Conservation (phyloP, 805 yeast species). For the Yamadazyma akitaensis region DNA sequence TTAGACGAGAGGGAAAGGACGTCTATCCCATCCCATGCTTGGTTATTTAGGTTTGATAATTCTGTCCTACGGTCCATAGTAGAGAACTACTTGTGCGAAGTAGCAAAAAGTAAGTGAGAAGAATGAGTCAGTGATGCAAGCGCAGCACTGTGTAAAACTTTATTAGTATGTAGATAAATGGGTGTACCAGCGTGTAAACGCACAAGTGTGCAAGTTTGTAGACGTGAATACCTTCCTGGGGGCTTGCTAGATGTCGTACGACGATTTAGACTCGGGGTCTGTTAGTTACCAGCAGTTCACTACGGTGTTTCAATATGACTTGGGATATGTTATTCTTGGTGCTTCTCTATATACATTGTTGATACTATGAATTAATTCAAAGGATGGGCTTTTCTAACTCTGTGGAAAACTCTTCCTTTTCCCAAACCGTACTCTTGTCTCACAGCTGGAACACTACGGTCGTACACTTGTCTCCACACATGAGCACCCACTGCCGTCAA, state of each 20-base stretch:
- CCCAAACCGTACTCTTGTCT: constrained; percentile 73
- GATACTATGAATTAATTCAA: constrained; percentile 4
- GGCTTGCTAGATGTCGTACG: too few relatives aligned
- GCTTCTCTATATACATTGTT: neutral
- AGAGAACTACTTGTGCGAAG: neutral
- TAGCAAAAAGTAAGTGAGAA: neutral
- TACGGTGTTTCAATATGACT: too few relatives aligned
- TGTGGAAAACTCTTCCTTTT: constrained; percentile 70
- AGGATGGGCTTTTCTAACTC: constrained; percentile 45
- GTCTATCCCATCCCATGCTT: constrained; percentile 53
- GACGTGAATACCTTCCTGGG: too few relatives aligned
- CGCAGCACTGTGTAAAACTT: too few relatives aligned
- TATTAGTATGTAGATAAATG: too few relatives aligned
- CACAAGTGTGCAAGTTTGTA: too few relatives aligned
- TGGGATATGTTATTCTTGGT: neutral
- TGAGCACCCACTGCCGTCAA: constrained; percentile 88
- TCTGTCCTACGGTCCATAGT: neutral
- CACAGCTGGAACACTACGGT: constrained; percentile 63
- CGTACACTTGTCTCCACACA: constrained; percentile 84
- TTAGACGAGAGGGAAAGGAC: constrained; percentile 22
- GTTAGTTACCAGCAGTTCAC: too few relatives aligned
- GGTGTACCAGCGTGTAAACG: too few relatives aligned
- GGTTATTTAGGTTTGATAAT: constrained; percentile 36
- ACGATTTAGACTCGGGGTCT: too few relatives aligned
- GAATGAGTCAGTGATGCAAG: neutral